phyloP scores from a whole-genome alignment of 768 basidiomycete species.

The Leccinum aurantiacum region DNA sequence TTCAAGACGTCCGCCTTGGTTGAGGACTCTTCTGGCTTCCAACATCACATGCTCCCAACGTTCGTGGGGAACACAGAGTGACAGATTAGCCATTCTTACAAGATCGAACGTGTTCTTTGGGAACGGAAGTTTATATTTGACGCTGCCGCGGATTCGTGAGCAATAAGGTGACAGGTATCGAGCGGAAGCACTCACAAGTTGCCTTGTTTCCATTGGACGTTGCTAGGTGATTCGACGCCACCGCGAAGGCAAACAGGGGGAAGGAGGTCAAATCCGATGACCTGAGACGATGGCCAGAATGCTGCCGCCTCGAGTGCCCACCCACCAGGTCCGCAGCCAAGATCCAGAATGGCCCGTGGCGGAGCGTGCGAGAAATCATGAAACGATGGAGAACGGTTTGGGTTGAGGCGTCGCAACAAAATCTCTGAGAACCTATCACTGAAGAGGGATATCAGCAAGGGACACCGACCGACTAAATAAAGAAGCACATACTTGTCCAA shows the following conservation, averaged over 20 bases:
- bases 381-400: constrained; percentile 59
- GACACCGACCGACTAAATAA: constrained; percentile 7
- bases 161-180: not conserved
- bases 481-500: constrained; percentile 54
- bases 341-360: constrained; percentile 61
- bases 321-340: constrained; percentile 72
- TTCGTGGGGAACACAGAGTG: constrained; percentile 57
- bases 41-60: constrained; percentile 59
- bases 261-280: constrained; percentile 69
- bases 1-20: constrained; percentile 63
- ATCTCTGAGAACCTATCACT: constrained; percentile 62
- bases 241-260: constrained; percentile 34
- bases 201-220: constrained; percentile 53
- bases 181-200: constrained; percentile 58
- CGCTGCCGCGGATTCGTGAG: constrained; percentile 36
- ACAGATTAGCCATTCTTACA: constrained; percentile 70
- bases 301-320: constrained; percentile 67
- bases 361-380: constrained; percentile 47
- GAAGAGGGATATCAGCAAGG: constrained; percentile 12
- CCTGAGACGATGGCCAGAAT: constrained; percentile 57
- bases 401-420: constrained; percentile 56
- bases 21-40: constrained; percentile 64
- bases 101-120: constrained; percentile 63
- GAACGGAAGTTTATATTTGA: constrained; percentile 61
- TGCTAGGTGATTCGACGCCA: constrained; percentile 36